Conservation (phyloP, 345 rosid genomes). For the Salix koriyanagi region DNA sequence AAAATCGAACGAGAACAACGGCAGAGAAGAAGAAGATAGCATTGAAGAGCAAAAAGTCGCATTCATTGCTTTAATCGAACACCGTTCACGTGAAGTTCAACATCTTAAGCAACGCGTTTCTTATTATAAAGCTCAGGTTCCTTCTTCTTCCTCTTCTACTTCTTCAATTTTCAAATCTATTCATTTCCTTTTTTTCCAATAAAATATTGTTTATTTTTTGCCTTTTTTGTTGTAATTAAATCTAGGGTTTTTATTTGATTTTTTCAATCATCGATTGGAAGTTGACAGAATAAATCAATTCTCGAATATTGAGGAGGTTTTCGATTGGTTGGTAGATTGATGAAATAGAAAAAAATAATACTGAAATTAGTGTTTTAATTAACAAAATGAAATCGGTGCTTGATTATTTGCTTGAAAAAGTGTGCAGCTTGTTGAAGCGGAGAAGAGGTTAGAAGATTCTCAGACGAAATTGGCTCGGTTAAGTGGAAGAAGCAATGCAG, state of each 20-base stretch:
- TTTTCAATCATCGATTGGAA: not conserved
- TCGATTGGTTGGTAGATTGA: not conserved
- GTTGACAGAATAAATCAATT: not conserved
- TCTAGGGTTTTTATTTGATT: not conserved
- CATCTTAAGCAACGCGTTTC: conserved; percentile 58
- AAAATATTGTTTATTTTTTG: not conserved
- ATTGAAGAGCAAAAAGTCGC: conserved; percentile 64
- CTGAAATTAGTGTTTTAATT: not conserved
- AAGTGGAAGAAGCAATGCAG: conserved; percentile 33
- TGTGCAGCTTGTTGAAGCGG: conserved; percentile 62
- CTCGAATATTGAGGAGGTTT: not conserved
- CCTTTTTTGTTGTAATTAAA: not conserved
- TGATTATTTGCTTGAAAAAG: conserved; percentile 6
- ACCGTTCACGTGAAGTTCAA: conserved; percentile 60
- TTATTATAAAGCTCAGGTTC: conserved; percentile 71
- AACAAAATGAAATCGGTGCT: not conserved
- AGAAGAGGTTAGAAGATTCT: conserved; percentile 54
- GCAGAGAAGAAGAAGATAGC: conserved; percentile 20
- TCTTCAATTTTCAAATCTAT: not conserved
- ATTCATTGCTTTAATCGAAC: conserved; percentile 67
- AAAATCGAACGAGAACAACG: conserved; percentile 19
- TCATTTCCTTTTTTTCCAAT: not conserved
- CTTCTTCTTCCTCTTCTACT: not conserved
- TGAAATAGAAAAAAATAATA: not conserved
- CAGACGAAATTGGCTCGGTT: conserved; percentile 54